Evolutionary conservation across 768 basidiomycete species (phyloP).

Genomic region (Rhodotorula toruloides): DNA sequence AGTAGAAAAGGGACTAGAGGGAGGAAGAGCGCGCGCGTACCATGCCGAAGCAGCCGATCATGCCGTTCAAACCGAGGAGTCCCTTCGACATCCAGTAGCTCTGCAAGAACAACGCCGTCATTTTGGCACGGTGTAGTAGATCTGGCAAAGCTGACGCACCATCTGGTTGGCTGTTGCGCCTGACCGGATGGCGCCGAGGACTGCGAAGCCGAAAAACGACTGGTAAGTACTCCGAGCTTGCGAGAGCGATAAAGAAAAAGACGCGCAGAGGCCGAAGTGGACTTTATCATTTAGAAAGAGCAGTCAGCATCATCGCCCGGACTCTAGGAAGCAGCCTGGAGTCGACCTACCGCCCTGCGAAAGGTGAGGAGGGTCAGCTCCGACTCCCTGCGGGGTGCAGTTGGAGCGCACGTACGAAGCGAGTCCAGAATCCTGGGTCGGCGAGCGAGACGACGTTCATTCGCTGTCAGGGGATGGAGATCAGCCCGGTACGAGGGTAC

Average conservation of each 20-base stretch:
- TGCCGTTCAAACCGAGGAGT: conserved; percentile 49
- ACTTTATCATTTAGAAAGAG: conserved; percentile 23
- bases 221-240: conserved; percentile 26
- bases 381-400: not conserved
- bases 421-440: conserved; percentile 50
- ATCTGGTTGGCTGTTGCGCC: conserved; percentile 50
- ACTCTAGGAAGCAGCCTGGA: not conserved
- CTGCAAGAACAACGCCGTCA: not conserved
- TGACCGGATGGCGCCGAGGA: conserved; percentile 48
- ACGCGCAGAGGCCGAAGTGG: conserved; percentile 28
- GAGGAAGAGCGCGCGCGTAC: conserved; percentile 21
- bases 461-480: too few species aligned
- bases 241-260: not conserved
- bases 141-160: not conserved
- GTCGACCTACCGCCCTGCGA: not conserved
- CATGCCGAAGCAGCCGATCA: conserved; percentile 49
- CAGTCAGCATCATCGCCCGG: too few species aligned
- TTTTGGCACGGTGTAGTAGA: not conserved
- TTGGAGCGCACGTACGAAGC: conserved; percentile 27
- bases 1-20: too few species aligned
- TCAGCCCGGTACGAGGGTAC: too few species aligned
- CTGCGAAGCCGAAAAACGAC: too few species aligned
- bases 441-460: conserved; percentile 49
- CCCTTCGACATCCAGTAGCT: conserved; percentile 50
- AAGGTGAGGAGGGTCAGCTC: not conserved